phyloP scores from a whole-genome alignment of 306 rosid genomes.

The Castanea crenata region DNA sequence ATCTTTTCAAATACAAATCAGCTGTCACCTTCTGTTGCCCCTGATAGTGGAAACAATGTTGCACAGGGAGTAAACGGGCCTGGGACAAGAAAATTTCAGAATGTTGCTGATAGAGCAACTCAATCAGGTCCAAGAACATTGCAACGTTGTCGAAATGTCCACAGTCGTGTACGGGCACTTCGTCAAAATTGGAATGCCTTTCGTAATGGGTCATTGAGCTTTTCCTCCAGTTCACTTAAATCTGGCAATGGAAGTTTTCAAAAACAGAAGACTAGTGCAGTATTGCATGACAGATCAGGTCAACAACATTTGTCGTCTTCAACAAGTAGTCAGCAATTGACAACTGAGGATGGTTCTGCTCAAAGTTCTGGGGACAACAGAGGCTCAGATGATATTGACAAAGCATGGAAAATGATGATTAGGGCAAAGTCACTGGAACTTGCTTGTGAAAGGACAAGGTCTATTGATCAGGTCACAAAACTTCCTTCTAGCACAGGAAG shows the following conservation, averaged over 20 bases:
- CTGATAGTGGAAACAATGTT: conserved; percentile 26
- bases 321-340: conserved; percentile 31
- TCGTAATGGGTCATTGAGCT: conserved; percentile 60
- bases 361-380: not conserved
- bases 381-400: conserved; percentile 36
- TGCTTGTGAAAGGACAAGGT: conserved; percentile 24
- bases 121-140: conserved; percentile 42
- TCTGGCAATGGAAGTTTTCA: conserved; percentile 26
- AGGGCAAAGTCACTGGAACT: conserved; percentile 42
- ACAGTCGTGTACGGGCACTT: conserved; percentile 34
- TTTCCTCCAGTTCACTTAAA: conserved; percentile 38
- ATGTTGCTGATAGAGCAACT: not conserved
- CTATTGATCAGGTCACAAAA: conserved; percentile 25
- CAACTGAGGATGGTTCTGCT: conserved; percentile 23
- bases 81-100: not conserved
- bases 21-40: conserved; percentile 19
- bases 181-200: conserved; percentile 74
- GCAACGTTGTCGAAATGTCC: conserved; percentile 42
- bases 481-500: conserved; percentile 26
- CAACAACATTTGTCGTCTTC: conserved; percentile 33
- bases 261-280: conserved; percentile 24
- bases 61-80: conserved; percentile 7
- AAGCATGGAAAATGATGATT: conserved; percentile 86
- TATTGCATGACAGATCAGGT: conserved; percentile 20
- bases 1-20: conserved; percentile 22